Conservation (phyloP, 139 green algal species). For the Chlamydomonas eustigma region DNA sequence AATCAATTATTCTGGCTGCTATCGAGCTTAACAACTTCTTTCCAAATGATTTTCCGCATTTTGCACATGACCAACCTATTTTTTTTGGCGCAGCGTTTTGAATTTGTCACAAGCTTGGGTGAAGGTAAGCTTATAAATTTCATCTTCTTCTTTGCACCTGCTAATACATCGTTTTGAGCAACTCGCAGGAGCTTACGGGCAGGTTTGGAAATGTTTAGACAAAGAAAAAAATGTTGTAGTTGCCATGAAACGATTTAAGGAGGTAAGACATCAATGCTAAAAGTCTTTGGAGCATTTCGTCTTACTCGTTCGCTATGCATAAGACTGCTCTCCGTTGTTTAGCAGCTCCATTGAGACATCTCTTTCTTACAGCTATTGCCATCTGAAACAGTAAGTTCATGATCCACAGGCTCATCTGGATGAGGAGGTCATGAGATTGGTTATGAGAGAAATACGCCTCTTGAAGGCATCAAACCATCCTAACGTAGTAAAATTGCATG, state of each 20-base stretch:
- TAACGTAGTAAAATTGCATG: constrained; percentile 32
- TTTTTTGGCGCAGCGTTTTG: constrained; percentile 11
- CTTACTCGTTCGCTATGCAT: no score
- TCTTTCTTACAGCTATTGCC: no score
- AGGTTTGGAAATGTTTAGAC: constrained; percentile 37
- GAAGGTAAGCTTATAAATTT: constrained; percentile 13
- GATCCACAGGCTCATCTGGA: constrained; percentile 22
- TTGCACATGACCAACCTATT: no score
- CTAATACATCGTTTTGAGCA: background rate
- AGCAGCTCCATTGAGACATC: no score
- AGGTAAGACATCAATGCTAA: no score
- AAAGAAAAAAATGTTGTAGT: constrained; percentile 18
- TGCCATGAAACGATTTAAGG: constrained; percentile 45
- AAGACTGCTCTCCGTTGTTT: no score
- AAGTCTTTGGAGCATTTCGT: no score
- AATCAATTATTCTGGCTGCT: no score
- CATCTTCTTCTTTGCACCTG: background rate
- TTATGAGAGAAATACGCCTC: constrained; percentile 31
- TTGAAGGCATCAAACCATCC: constrained; percentile 24
- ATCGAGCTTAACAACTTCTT: no score
- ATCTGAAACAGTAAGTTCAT: no score
- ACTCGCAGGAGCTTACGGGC: constrained; percentile 31
- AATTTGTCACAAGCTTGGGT: constrained; percentile 16
- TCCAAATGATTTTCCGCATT: no score
- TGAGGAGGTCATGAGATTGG: constrained; percentile 31